These are phyloP conservation scores for Aspergillus campestris DNA, from an alignment of 495 filamentous ascomycete genomes.

Conservation along the genomic window DNA sequence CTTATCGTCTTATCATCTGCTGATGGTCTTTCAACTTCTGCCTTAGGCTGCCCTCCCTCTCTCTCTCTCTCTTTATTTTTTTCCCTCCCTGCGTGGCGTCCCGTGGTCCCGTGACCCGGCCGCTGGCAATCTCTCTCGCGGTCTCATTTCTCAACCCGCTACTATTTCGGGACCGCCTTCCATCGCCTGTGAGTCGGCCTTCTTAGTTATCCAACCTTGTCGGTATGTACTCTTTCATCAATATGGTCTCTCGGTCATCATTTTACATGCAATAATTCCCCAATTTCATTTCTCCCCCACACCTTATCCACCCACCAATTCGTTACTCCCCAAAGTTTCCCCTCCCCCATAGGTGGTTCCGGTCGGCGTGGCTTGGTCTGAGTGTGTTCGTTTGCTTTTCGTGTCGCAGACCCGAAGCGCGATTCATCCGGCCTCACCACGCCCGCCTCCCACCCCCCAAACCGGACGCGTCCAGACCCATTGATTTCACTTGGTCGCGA, in stretches of 20 bases:
- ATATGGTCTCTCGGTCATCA: slow-evolving; percentile 5
- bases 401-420: slow-evolving; percentile 21
- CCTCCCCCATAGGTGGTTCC: neutral
- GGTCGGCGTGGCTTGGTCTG: slow-evolving; percentile 8
- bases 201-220: slow-evolving; percentile 39
- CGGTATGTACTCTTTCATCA: slow-evolving; percentile 32
- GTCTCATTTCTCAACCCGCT: slow-evolving; percentile 20
- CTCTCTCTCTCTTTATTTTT: neutral
- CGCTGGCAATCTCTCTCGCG: slow-evolving; percentile 22
- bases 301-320: neutral
- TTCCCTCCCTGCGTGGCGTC: slow-evolving; percentile 12
- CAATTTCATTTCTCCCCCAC: slow-evolving; percentile 3
- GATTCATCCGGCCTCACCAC: slow-evolving; percentile 10
- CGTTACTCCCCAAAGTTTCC: neutral
- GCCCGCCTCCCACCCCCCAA: slow-evolving; percentile 17
- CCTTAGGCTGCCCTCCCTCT: slow-evolving; percentile 1
- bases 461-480: slow-evolving; percentile 29
- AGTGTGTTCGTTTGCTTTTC: slow-evolving; percentile 12
- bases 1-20: slow-evolving; percentile 11
- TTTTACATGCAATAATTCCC: neutral
- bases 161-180: slow-evolving; percentile 35
- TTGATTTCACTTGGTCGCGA: slow-evolving; percentile 2
- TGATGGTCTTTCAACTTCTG: slow-evolving; percentile 12
- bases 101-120: slow-evolving; percentile 31
- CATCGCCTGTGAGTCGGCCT: slow-evolving; percentile 39